Evolutionary conservation across 306 rosid genomes (phyloP).

Genomic region (Vigna nakashimae): DNA sequence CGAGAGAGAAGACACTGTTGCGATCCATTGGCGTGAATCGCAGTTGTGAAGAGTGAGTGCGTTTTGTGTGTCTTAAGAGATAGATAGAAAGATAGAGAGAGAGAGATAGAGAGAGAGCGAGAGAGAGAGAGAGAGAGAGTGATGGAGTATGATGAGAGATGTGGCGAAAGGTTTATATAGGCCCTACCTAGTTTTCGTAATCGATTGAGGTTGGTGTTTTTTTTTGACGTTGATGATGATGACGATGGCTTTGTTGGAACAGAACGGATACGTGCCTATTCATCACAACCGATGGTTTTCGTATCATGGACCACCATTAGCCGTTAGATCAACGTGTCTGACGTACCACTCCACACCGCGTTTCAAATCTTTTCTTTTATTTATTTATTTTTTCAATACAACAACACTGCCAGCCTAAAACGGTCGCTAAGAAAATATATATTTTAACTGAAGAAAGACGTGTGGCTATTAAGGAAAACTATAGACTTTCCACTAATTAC

Average conservation of each 20-base stretch:
- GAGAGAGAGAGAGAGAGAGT: background rate
- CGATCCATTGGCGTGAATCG: conserved; percentile 60
- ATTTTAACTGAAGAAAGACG: background rate
- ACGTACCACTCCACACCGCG: background rate
- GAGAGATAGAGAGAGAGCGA: background rate
- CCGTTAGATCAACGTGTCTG: conserved; percentile 61
- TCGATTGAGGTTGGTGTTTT: background rate
- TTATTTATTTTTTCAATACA: background rate
- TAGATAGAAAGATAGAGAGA: too few species aligned
- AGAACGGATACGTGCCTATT: conserved; percentile 31
- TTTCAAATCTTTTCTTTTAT: background rate
- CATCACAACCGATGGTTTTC: conserved; percentile 49
- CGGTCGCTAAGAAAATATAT: background rate
- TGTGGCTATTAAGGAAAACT: background rate
- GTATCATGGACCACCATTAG: conserved; percentile 51
- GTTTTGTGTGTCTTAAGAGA: background rate
- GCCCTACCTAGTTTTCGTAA: background rate
- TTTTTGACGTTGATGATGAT: conserved; percentile 24
- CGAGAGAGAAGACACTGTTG: conserved; percentile 54
- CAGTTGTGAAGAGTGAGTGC: background rate
- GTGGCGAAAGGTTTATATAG: conserved; percentile 52
- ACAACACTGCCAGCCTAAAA: background rate
- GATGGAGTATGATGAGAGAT: background rate
- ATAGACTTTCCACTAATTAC: background rate
- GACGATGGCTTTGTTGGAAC: conserved; percentile 6